Evolutionary conservation across 2,329 filamentous ascomycete species (phyloP), one percentile per base, ranked within the genome.

Genomic region (Monosporascus ibericus): DNA sequence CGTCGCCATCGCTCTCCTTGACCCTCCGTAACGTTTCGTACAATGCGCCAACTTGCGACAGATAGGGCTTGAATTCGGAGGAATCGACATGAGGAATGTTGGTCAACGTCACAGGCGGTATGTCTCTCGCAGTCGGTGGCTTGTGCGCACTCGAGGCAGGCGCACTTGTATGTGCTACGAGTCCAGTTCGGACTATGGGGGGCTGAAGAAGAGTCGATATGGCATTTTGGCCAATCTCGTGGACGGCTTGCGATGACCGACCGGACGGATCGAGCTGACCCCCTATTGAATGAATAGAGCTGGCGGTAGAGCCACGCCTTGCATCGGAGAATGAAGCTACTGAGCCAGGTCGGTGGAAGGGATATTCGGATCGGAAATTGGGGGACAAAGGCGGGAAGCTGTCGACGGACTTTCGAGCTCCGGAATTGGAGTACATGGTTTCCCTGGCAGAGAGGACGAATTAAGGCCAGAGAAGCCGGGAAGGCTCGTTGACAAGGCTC

Each of bases 121-220:
- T 99, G 66, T 99, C 92, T 68, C 84, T 84, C 18, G 88, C 79
- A 1, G 90, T 95, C 0, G 92, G 92, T 15, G 89, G 86, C 61
- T 87, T 92, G 64, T 94, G 89, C 15, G 85, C 77, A 62, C 83
- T 87, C n/a, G 83, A 82, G 8, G 74, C 69, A 2, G 88, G 82
- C 3, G 87, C 84, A 2, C 85, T 78, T 1, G 86, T 87, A 68
- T 95, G 87, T 22, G 92, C 88, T 51, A 91, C 78, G 48, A 96
- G 80, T 52, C 92, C 92, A 2, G 92, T 95, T 58, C 92, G 84
- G 52, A 95, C 84, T 60, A 96, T 95, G 3, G 92, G 90, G 27
- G 90, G 87, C 65, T 95, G 89, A 4, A 97, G 80, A n/a, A 97
- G 79, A 1, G 90, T 95, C 8, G 92, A 96, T 62, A 97, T 97